Evolutionary conservation across 768 basidiomycete species (phyloP), one percentile per base, ranked within the genome.

Genomic region (Leccinum pellstonianum): DNA sequence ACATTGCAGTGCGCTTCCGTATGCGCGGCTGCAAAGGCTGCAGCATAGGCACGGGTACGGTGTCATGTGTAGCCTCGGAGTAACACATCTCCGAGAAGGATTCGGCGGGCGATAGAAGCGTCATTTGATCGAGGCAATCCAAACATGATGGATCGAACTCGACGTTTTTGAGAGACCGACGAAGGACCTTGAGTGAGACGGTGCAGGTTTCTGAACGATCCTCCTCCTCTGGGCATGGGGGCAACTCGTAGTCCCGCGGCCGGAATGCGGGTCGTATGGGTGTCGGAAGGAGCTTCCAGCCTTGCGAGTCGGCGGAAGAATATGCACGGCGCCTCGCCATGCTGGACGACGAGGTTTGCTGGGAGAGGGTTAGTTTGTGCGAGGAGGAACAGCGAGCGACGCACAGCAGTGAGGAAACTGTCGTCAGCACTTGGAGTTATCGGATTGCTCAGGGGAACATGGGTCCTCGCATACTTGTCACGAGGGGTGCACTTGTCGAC

Each of bases 31-130:
- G 72, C 19, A 73, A 33, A n/a, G 73, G 72, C 37, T 73, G 73
- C 1, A 73, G 59, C 0, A 62, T 15, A 4, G 73, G 73, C 0
- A 73, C 74, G 10, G 68, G 63, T 5, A 56, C 41, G 38, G 65
- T 62, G 38, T 76, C 75, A 35, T 74, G 68, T n/a, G 79, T 75
- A 7, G 79, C 78, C 49, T 71, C 72, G 12, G 73, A 63, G 57
- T 78, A 80, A 60, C 79, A 80, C 2, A 77, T 56, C 52, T 80
- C 80, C 4, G 77, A 76, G 62, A 79, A 80, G 25, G 78, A 71
- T 25, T 77, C 76, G 3, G 72, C 65, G 10, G 79, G 79, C 0
- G 74, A 71, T 31, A 74, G 65, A 11, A 80, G 73, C 0, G 80
- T 75, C 60, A 78, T 75, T 21, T 79, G 70, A 65, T 80, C 79